These are phyloP conservation scores for Porpolomopsis calyptriformis DNA, from an alignment of 768 basidiomycete genomes.

Conservation along the genomic window DNA sequence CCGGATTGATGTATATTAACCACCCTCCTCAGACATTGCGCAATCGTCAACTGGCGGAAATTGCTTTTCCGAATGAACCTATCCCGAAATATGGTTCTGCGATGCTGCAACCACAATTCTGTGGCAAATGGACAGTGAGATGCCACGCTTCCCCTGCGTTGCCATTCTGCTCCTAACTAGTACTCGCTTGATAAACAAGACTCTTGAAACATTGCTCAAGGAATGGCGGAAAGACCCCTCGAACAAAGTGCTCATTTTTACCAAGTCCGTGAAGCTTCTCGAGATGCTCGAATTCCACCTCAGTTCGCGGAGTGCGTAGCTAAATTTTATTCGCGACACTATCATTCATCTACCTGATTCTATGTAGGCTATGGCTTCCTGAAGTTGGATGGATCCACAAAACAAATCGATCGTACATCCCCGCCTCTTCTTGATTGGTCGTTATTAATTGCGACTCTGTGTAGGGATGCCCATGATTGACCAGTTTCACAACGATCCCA, in stretches of 20 bases:
- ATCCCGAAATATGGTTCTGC: conserved; percentile 53
- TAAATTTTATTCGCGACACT: not conserved
- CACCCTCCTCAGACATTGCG: conserved; percentile 24
- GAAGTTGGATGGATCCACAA: conserved; percentile 72
- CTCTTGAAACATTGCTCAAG: conserved; percentile 53
- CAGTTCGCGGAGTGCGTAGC: not conserved
- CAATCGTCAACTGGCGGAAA: conserved; percentile 48
- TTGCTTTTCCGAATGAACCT: conserved; percentile 50
- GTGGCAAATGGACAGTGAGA: conserved; percentile 78
- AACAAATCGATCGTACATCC: conserved; percentile 45
- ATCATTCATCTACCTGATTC: not conserved
- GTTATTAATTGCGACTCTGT: conserved; percentile 3
- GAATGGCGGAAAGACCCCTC: conserved; percentile 53
- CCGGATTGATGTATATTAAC: conserved; percentile 1
- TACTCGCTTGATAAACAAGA: conserved; percentile 39
- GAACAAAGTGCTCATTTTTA: conserved; percentile 91
- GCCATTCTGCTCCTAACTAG: no score
- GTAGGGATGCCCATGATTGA: conserved; percentile 89
- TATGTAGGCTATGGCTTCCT: conserved; percentile 47
- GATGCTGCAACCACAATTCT: conserved; percentile 53
- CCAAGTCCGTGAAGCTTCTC: conserved; percentile 82
- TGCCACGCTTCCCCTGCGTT: not conserved
- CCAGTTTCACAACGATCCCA: conserved; percentile 62
- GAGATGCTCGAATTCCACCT: conserved; percentile 78
- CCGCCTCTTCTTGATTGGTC: not conserved